Conservation (phyloP, 1,284 basidiomycete species). For the Sporisorium scitamineum region DNA sequence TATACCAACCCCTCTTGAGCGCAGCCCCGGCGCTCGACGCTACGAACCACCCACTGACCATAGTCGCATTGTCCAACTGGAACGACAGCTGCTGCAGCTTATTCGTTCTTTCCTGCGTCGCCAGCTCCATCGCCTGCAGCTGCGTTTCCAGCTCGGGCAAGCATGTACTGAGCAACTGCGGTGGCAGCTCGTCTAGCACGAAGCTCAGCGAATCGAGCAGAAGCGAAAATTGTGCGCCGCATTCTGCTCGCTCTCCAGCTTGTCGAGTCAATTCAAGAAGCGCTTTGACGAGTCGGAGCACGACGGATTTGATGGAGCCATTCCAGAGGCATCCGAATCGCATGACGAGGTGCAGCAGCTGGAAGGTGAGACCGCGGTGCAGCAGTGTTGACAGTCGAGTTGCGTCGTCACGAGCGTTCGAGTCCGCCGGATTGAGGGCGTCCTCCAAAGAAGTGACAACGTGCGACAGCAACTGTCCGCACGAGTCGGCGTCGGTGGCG, state of each 20-base stretch:
- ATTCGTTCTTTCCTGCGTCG: slow-evolving; percentile 17
- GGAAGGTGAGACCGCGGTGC: slow-evolving; percentile 11
- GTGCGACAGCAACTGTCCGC: slow-evolving; percentile 28
- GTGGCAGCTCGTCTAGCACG: slow-evolving; percentile 50
- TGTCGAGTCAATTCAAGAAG: slow-evolving; percentile 24
- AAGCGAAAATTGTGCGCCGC: slow-evolving; percentile 10
- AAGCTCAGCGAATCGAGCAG: slow-evolving; percentile 42
- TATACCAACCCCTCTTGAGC: slow-evolving; percentile 34
- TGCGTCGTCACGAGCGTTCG: not conserved
- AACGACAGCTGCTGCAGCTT: slow-evolving; percentile 27
- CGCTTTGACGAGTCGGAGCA: slow-evolving; percentile 25
- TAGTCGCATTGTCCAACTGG: slow-evolving; percentile 17
- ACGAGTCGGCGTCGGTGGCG: slow-evolving; percentile 47
- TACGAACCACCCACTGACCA: slow-evolving; percentile 18
- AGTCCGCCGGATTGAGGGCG: not conserved
- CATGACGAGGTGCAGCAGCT: slow-evolving; percentile 35
- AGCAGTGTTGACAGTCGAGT: slow-evolving; percentile 7
- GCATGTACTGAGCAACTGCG: slow-evolving; percentile 12
- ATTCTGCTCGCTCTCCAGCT: slow-evolving; percentile 17
- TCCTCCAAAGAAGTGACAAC: slow-evolving; percentile 28
- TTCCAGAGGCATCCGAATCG: slow-evolving; percentile 47
- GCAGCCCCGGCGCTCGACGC: slow-evolving; percentile 31
- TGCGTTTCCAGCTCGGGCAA: slow-evolving; percentile 29
- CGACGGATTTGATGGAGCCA: slow-evolving; percentile 17
- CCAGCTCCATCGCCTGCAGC: slow-evolving; percentile 16